Evolutionary conservation across 208 protist species (phyloP).

Genomic region (Crithidia mellificae): DNA sequence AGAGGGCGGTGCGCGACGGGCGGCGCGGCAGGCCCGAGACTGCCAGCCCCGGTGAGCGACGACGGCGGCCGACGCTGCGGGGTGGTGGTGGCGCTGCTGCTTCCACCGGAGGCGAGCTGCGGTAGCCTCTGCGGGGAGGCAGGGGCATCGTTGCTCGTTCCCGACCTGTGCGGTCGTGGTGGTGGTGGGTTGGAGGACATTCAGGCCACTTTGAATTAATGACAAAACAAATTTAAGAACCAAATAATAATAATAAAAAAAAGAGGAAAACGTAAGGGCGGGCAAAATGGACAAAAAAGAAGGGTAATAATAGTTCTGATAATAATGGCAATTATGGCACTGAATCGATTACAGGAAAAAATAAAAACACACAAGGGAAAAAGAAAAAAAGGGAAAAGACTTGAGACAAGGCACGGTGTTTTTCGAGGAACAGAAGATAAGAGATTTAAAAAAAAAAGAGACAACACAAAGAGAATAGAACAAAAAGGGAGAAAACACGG

Average conservation of each 20-base stretch:
- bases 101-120: neutral
- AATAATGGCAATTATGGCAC: no score
- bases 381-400: neutral
- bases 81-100: conserved; percentile 5
- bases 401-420: neutral
- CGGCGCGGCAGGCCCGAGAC: no score
- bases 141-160: neutral
- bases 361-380: neutral
- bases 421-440: neutral
- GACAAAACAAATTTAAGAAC: neutral
- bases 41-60: conserved; percentile 4
- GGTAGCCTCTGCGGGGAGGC: conserved; percentile 19
- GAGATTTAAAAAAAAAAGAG: neutral
- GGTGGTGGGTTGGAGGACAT: conserved; percentile 22
- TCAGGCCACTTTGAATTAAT: neutral
- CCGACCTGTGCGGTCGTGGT: conserved; percentile 10
- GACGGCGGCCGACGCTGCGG: conserved; percentile 8
- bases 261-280: neutral
- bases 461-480: neutral
- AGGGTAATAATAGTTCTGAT: neutral
- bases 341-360: neutral
- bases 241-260: conserved; percentile 1
- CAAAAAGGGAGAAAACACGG: neutral
- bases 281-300: conserved; percentile 6
- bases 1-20: no score